phyloP scores from a whole-genome alignment of 2,329 filamentous ascomycete genomes.

The Diplodia mutila region DNA sequence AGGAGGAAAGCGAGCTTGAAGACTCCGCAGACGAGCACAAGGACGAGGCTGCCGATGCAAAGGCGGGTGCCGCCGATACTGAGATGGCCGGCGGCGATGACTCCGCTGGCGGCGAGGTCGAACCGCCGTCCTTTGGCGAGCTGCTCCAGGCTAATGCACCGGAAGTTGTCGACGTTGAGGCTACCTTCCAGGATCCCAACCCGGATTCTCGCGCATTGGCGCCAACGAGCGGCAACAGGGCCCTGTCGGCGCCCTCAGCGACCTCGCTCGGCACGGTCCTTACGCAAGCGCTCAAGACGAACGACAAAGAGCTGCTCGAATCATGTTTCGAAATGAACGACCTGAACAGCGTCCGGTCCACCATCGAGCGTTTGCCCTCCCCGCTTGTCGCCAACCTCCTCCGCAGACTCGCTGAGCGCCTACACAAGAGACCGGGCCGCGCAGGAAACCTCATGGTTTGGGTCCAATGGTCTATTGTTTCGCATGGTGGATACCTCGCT shows the following conservation, averaged over 20 bases:
- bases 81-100: constrained; percentile 35
- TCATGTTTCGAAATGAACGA: constrained; percentile 86
- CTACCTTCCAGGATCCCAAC: constrained; percentile 52
- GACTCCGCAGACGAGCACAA: constrained; percentile 27
- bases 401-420: constrained; percentile 80
- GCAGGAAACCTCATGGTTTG: constrained; percentile 90
- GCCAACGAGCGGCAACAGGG: constrained; percentile 49
- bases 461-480: constrained; percentile 93
- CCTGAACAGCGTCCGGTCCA: constrained; percentile 76
- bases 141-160: constrained; percentile 71
- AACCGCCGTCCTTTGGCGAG: constrained; percentile 79
- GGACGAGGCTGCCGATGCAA: constrained; percentile 29
- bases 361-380: constrained; percentile 88
- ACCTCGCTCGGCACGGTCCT: constrained; percentile 91
- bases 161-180: constrained; percentile 75
- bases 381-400: constrained; percentile 78
- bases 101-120: constrained; percentile 41
- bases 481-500: constrained; percentile 88
- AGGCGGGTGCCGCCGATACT: constrained; percentile 12
- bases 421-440: constrained; percentile 84
- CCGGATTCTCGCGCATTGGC: constrained; percentile 51
- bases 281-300: constrained; percentile 87
- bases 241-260: constrained; percentile 67
- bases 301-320: constrained; percentile 87
- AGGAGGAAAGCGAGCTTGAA: constrained; percentile 35